A percentile compares a stretch with the other conserved stretches of the same genome.
These are phyloP conservation scores for Manihot esculenta DNA, from an alignment of 441 rosid species.

Conservation along the genomic window DNA sequence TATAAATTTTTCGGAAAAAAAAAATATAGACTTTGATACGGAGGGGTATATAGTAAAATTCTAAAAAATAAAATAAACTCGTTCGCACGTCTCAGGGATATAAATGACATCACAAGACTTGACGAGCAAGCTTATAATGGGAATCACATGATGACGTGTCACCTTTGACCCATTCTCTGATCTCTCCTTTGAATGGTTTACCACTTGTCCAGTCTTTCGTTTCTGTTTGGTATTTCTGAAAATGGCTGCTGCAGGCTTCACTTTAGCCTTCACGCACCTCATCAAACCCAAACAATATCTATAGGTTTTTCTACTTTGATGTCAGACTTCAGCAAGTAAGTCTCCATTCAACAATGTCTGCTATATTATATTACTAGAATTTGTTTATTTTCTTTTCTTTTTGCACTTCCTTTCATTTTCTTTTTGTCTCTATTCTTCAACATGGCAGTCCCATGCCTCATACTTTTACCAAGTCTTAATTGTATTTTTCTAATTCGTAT, in stretches of 20 bases:
- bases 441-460: slow-evolving; percentile 3
- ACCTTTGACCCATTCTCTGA: slow-evolving; percentile 30
- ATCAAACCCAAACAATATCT: background rate
- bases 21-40: too few species aligned
- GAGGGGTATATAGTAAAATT: too few species aligned
- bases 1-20: too few species aligned
- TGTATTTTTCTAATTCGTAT: slow-evolving; percentile 21
- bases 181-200: slow-evolving; percentile 19
- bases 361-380: slow-evolving; percentile 15
- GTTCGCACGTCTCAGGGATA: background rate
- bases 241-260: slow-evolving; percentile 5
- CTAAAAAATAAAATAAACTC: background rate
- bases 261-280: background rate
- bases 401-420: slow-evolving; percentile 11
- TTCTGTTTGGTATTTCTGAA: slow-evolving; percentile 1
- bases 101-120: slow-evolving; percentile 41
- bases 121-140: slow-evolving; percentile 22
- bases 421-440: slow-evolving; percentile 23
- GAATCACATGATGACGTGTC: slow-evolving; percentile 29
- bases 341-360: slow-evolving; percentile 37
- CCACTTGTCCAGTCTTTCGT: background rate
- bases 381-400: slow-evolving; percentile 11
- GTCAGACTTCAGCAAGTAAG: slow-evolving; percentile 19
- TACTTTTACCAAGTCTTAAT: slow-evolving; percentile 42
- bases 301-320: background rate